Base-by-base conservation (phyloP, 495 filamentous ascomycete species). In the Elaphomyces granulatus region DNA sequence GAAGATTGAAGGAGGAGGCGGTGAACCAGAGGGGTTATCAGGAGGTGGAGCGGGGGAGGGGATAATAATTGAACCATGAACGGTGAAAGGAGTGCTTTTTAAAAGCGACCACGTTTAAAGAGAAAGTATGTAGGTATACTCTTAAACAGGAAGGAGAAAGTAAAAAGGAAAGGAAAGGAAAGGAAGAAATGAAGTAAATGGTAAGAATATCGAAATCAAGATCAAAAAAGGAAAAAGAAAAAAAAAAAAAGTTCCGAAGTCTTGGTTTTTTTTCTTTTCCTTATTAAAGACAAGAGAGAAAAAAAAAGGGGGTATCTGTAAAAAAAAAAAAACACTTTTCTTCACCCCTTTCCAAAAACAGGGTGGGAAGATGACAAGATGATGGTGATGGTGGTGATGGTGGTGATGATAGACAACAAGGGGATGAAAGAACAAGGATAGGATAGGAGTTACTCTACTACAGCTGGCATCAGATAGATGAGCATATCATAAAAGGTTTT, bases 171-270 rank as follows among this genome's bases (percentile, higher is more conserved):
- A n/a, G n/a, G n/a, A n/a, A n/a, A n/a, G n/a, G n/a, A n/a, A n/a
- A n/a, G n/a, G n/a, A n/a, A n/a, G n/a, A n/a, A n/a, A n/a, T n/a
- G n/a, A n/a, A n/a, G n/a, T n/a, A n/a, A n/a, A n/a, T n/a, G n/a
- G n/a, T n/a, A n/a, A n/a, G n/a, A n/a, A n/a, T n/a, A n/a, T n/a
- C n/a, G n/a, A n/a, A n/a, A n/a, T n/a, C n/a, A n/a, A n/a, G n/a
- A n/a, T n/a, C n/a, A n/a, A n/a, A n/a, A n/a, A n/a, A n/a, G 46
- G 23, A 39, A 44, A 26, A 40, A 57, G 30, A 23, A 45, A 50
- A 15, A 49, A 37, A 38, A 40, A 1, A 43, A 43, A 23, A 44
- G 37, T 28, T 28, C 12, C 23, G 6, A 6, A 6, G 12, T 28
- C 12, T 28, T 28, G 12, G 6, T 28, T 12, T 28, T 28, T 28